Percentiles rank a stretch among this genome's conserved stretches.
Conservation (phyloP, 2,329 filamentous ascomycete genomes). For the Xylariaceae sp. region DNA sequence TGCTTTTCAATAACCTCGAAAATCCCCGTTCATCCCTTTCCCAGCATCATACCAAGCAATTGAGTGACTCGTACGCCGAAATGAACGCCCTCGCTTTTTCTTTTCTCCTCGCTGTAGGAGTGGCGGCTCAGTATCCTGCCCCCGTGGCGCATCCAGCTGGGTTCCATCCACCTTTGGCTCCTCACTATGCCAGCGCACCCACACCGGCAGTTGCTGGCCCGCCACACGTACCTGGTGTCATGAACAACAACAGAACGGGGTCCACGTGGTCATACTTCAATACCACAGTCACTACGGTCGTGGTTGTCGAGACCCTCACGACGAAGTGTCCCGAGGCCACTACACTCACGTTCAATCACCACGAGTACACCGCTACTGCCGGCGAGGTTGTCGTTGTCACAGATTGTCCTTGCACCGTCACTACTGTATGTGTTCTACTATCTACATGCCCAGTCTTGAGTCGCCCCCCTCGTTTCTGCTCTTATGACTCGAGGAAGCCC, state of each 20-base stretch:
- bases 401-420: slow-evolving; percentile 48
- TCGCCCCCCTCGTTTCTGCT: background rate
- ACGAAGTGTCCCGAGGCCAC: slow-evolving; percentile 43
- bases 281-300: slow-evolving; percentile 24
- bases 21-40: background rate
- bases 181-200: background rate
- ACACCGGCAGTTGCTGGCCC: slow-evolving; percentile 2
- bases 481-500: background rate
- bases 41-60: slow-evolving; percentile 1
- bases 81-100: slow-evolving; percentile 21
- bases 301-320: slow-evolving; percentile 24
- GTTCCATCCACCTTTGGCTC: background rate
- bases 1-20: background rate
- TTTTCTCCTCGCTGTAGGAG: slow-evolving; percentile 20
- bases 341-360: slow-evolving; percentile 44
- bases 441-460: background rate
- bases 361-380: slow-evolving; percentile 49
- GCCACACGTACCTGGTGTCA: background rate
- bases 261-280: slow-evolving; percentile 27
- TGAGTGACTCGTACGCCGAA: slow-evolving; percentile 26
- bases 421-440: slow-evolving; percentile 24
- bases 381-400: slow-evolving; percentile 51
- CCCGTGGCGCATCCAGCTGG: background rate
- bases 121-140: background rate
- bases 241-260: slow-evolving; percentile 2